These are phyloP conservation scores for Leavenworthia alabamica DNA, from an alignment of 345 rosid species.

Conservation along the genomic window DNA sequence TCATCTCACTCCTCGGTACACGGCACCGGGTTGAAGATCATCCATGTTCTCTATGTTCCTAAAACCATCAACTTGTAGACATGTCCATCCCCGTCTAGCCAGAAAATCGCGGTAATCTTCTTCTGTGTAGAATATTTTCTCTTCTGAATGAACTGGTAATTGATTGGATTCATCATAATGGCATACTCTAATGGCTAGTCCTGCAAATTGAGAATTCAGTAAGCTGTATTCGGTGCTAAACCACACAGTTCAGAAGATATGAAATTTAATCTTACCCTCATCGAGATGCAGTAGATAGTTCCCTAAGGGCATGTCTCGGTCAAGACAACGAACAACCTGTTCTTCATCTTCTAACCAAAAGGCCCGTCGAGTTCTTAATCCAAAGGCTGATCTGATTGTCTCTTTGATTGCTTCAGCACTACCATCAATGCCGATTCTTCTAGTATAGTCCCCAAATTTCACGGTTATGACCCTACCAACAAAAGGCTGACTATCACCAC, in stretches of 20 bases:
- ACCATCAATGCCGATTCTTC: conserved; percentile 91
- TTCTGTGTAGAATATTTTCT: conserved; percentile 75
- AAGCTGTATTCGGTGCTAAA: neutral
- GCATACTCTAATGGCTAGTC: conserved; percentile 74
- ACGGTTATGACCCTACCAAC: conserved; percentile 90
- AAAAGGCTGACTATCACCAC: conserved; percentile 58
- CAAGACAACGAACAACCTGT: conserved; percentile 72
- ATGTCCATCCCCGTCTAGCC: conserved; percentile 58
- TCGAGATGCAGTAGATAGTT: conserved; percentile 80
- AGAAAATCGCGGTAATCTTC: conserved; percentile 86
- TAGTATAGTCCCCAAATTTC: conserved; percentile 79
- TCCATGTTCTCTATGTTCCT: conserved; percentile 81
- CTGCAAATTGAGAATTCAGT: conserved; percentile 24
- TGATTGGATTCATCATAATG: conserved; percentile 81
- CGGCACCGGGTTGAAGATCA: conserved; percentile 71
- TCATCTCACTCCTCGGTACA: conserved; percentile 73
- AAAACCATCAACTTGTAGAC: conserved; percentile 78
- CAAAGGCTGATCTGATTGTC: conserved; percentile 74
- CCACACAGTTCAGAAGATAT: neutral
- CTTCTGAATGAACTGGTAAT: conserved; percentile 77
- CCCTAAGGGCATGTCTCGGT: conserved; percentile 93
- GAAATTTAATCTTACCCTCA: conserved; percentile 47
- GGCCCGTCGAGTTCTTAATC: conserved; percentile 81
- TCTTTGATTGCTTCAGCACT: conserved; percentile 82
- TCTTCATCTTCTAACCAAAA: conserved; percentile 99